Conservation (phyloP, 2,329 filamentous ascomycete genomes). For the Sporothrix brunneoviolacea region DNA sequence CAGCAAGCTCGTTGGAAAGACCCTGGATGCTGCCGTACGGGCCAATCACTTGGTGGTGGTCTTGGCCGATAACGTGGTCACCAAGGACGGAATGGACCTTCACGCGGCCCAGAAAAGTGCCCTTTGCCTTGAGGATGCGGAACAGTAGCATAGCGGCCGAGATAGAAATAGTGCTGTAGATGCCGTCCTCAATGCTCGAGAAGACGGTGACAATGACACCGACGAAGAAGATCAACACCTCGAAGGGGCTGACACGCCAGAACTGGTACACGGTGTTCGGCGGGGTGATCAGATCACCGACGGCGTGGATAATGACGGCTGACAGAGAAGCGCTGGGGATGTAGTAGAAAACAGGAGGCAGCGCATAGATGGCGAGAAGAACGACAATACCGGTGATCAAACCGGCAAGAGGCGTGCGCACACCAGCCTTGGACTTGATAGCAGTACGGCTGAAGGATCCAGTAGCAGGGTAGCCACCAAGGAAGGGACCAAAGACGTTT, state of each 20-base stretch:
- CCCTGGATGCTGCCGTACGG: conserved; percentile 50
- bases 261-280: conserved; percentile 92
- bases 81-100: conserved; percentile 78
- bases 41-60: conserved; percentile 39
- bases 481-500: conserved; percentile 85
- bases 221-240: conserved; percentile 87
- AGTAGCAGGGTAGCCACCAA: conserved; percentile 87
- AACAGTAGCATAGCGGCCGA: conserved; percentile 75
- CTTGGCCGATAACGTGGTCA: conserved; percentile 63
- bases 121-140: conserved; percentile 74
- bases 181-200: conserved; percentile 79
- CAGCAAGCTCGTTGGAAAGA: conserved; percentile 38
- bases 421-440: conserved; percentile 78
- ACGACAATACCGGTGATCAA: conserved; percentile 72
- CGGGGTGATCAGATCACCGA: conserved; percentile 77
- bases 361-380: conserved; percentile 68
- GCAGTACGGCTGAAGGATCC: conserved; percentile 66
- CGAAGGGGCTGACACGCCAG: conserved; percentile 85
- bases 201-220: conserved; percentile 90
- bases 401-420: conserved; percentile 71
- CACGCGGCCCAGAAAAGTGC: conserved; percentile 76
- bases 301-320: conserved; percentile 77
- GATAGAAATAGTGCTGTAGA: conserved; percentile 76
- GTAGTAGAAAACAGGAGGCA: conserved; percentile 74
- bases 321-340: conserved; percentile 66